phyloP scores from a whole-genome alignment of 257 asterid genomes.

The Buddleja alternifolia region DNA sequence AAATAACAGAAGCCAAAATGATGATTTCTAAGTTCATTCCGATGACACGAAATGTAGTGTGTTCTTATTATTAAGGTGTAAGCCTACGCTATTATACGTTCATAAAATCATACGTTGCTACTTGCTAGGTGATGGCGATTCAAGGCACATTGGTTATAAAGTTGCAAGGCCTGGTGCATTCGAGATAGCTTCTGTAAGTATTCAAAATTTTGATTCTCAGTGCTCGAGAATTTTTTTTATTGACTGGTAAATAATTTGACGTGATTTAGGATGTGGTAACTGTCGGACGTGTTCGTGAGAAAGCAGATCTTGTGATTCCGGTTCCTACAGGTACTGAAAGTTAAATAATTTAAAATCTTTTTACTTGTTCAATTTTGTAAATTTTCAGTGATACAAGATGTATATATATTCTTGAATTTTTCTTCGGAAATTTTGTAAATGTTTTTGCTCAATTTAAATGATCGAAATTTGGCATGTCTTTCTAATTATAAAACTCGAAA shows the following conservation, averaged over 20 bases:
- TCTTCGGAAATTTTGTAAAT: not conserved
- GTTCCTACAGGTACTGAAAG: slow-evolving; percentile 76
- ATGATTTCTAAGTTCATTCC: too few relatives aligned
- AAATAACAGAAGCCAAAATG: too few relatives aligned
- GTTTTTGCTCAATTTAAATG: not conserved
- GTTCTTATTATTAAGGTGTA: not conserved
- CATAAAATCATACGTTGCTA: not conserved
- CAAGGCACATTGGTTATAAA: slow-evolving; percentile 76
- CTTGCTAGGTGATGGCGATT: slow-evolving; percentile 77
- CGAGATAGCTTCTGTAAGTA: slow-evolving; percentile 75
- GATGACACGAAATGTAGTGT: too few relatives aligned
- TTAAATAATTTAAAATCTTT: not conserved
- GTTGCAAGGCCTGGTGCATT: slow-evolving; percentile 66
- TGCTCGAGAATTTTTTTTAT: not conserved
- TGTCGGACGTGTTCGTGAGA: slow-evolving; percentile 71
- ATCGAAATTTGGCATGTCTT: not conserved
- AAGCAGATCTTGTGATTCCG: slow-evolving; percentile 74
- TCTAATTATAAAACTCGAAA: not conserved
- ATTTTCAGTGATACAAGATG: too few relatives aligned
- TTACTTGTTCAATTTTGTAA: not conserved
- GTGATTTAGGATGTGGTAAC: slow-evolving; percentile 56
- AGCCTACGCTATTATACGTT: too few relatives aligned
- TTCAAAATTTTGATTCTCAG: not conserved
- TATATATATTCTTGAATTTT: not conserved
- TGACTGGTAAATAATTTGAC: not conserved